phyloP scores from a whole-genome alignment of 768 basidiomycete genomes.

The Pleurotus giganteus region DNA sequence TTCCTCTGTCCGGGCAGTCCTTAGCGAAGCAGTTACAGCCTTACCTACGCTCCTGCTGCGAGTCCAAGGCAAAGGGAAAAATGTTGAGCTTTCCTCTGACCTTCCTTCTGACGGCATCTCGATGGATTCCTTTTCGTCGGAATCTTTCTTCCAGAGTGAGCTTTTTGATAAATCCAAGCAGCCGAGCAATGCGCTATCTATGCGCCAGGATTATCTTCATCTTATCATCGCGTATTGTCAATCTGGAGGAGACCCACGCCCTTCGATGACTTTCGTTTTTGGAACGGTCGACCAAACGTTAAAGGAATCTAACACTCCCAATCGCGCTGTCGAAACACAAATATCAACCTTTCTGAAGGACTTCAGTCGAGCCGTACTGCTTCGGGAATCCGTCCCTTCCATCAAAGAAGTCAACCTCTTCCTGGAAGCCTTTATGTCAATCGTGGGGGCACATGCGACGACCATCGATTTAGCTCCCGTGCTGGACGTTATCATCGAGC shows the following conservation, averaged over 20 bases:
- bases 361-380: constrained; percentile 47
- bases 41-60: constrained; percentile 55
- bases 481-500: constrained; percentile 46
- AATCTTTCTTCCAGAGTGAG: constrained; percentile 29
- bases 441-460: constrained; percentile 49
- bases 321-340: constrained; percentile 7
- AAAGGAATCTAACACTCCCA: background rate
- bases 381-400: constrained; percentile 40
- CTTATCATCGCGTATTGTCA: constrained; percentile 48
- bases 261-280: constrained; percentile 1
- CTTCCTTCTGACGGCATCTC: constrained; percentile 24
- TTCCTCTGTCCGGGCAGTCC: constrained; percentile 45
- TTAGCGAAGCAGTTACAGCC: constrained; percentile 70
- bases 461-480: constrained; percentile 57
- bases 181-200: constrained; percentile 52
- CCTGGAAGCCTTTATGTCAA: constrained; percentile 52
- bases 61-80: constrained; percentile 42
- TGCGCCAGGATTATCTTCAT: constrained; percentile 66
- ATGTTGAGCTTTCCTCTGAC: constrained; percentile 30
- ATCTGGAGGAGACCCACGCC: constrained; percentile 39
- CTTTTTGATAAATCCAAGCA: constrained; percentile 41
- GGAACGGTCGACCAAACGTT: constrained; percentile 3
- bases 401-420: constrained; percentile 51
- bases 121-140: constrained; percentile 20
- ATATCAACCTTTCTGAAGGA: constrained; percentile 54